Conservation (phyloP, 2,329 filamentous ascomycete species). For the Penicillium sp. region DNA sequence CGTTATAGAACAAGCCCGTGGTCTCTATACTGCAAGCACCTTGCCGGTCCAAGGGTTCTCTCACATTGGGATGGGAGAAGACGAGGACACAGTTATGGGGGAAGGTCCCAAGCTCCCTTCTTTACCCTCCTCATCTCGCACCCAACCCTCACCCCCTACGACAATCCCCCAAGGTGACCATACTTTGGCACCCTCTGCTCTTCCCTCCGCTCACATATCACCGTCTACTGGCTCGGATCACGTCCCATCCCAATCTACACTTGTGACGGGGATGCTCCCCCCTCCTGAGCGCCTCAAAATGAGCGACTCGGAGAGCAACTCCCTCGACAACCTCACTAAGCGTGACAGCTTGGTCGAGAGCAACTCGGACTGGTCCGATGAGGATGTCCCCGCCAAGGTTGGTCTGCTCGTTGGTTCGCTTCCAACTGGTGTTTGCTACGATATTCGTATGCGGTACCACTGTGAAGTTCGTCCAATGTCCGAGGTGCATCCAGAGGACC, state of each 20-base stretch:
- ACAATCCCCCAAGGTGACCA: slow-evolving; percentile 26
- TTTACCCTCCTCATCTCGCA: slow-evolving; percentile 18
- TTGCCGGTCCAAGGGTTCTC: slow-evolving; percentile 1
- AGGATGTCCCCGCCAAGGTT: slow-evolving; percentile 39
- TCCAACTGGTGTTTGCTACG: slow-evolving; percentile 81
- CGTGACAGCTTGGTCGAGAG: slow-evolving; percentile 40
- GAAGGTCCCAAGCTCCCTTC: slow-evolving; percentile 27
- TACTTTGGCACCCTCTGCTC: slow-evolving; percentile 25
- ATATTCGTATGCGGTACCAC: slow-evolving; percentile 93
- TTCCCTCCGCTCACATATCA: slow-evolving; percentile 9
- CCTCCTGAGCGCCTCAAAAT: slow-evolving; percentile 28
- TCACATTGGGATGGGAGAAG: slow-evolving; percentile 30
- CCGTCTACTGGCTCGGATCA: slow-evolving; percentile 15
- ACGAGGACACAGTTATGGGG: slow-evolving; percentile 45
- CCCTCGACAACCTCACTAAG: slow-evolving; percentile 21
- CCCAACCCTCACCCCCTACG: slow-evolving; percentile 15
- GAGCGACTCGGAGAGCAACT: slow-evolving; percentile 27
- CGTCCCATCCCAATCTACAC: slow-evolving; percentile 8
- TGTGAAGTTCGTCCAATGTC: slow-evolving; percentile 71
- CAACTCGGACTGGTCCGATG: slow-evolving; percentile 46
- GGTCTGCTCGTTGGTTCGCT: slow-evolving; percentile 53
- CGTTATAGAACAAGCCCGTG: neutral
- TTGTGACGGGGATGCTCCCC: slow-evolving; percentile 14
- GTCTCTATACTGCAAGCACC: slow-evolving; percentile 3
- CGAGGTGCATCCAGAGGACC: slow-evolving; percentile 92